Evolutionary conservation across 176 grass and related monocot species (phyloP).

Genomic region (Aegilops umbellulata): DNA sequence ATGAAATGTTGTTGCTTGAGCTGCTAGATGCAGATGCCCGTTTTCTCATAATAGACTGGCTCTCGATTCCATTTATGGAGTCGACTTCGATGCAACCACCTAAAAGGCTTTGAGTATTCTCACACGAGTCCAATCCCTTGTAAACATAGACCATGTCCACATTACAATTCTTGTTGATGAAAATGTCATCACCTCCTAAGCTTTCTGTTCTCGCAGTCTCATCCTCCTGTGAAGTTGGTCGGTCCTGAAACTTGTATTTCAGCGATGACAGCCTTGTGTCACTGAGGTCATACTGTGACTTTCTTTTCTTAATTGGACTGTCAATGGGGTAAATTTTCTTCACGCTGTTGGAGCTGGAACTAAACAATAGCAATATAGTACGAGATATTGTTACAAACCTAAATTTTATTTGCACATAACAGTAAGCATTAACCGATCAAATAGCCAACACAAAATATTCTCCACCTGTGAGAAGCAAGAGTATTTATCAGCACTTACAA

Average conservation of each 20-base stretch:
- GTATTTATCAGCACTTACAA: neutral
- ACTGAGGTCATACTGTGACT: conserved; percentile 48
- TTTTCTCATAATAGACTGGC: conserved; percentile 25
- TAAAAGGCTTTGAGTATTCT: conserved; percentile 41
- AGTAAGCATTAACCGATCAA: conserved; percentile 7
- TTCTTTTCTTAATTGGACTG: conserved; percentile 63
- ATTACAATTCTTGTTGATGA: conserved; percentile 23
- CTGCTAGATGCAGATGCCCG: conserved; percentile 45
- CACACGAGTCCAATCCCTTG: conserved; percentile 44
- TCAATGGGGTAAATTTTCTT: conserved; percentile 29
- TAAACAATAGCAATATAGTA: neutral
- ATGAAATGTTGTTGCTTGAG: conserved; percentile 45
- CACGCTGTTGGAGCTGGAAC: conserved; percentile 32
- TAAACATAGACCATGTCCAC: conserved; percentile 25
- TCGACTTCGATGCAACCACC: conserved; percentile 51
- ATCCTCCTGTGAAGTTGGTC: conserved; percentile 25
- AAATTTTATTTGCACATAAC: neutral
- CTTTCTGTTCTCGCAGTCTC: conserved; percentile 36
- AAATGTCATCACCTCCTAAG: conserved; percentile 29
- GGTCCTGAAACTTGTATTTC: conserved; percentile 61
- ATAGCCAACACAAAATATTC: neutral
- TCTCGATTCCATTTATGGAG: conserved; percentile 38
- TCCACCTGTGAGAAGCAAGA: neutral
- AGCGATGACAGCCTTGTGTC: conserved; percentile 41
- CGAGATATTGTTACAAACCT: conserved; percentile 14